phyloP scores from a whole-genome alignment of 768 basidiomycete species.

The Paxillus ammoniavirescens region DNA sequence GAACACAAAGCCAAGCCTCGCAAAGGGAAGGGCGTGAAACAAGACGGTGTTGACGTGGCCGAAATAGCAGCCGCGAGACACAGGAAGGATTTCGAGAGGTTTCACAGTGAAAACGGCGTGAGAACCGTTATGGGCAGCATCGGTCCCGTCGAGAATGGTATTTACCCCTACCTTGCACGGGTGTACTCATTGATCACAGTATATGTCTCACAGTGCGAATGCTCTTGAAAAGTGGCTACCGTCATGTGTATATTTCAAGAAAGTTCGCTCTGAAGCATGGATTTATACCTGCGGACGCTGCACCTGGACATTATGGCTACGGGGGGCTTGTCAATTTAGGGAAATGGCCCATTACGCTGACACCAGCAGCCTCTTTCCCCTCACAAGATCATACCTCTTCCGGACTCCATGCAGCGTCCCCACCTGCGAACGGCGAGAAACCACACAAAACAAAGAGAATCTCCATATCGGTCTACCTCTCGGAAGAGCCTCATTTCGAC shows the following conservation, averaged over 20 bases:
- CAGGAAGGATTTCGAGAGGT: conserved; percentile 78
- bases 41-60: conserved; percentile 11
- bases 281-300: conserved; percentile 84
- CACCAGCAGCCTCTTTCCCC: conserved; percentile 23
- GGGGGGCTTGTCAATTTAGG: conserved; percentile 85
- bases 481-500: conserved; percentile 95
- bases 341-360: conserved; percentile 79
- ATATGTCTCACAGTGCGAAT: conserved; percentile 63
- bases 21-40: conserved; percentile 40
- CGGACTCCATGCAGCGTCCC: not conserved
- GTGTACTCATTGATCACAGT: not conserved
- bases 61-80: conserved; percentile 57
- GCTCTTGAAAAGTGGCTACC: conserved; percentile 89
- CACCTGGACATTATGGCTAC: conserved; percentile 93
- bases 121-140: conserved; percentile 89
- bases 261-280: conserved; percentile 87
- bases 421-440: not conserved
- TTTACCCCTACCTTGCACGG: conserved; percentile 15
- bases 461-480: conserved; percentile 71
- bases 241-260: conserved; percentile 93
- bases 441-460: conserved; percentile 38
- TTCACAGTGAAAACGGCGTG: conserved; percentile 90
- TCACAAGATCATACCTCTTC: not conserved
- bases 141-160: conserved; percentile 86
- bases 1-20: conserved; percentile 36